Percentiles rank a stretch among this genome's conserved stretches.
phyloP scores from a whole-genome alignment of 108 stramenopile genomes.

The Cyclostephanos invisitatus region DNA sequence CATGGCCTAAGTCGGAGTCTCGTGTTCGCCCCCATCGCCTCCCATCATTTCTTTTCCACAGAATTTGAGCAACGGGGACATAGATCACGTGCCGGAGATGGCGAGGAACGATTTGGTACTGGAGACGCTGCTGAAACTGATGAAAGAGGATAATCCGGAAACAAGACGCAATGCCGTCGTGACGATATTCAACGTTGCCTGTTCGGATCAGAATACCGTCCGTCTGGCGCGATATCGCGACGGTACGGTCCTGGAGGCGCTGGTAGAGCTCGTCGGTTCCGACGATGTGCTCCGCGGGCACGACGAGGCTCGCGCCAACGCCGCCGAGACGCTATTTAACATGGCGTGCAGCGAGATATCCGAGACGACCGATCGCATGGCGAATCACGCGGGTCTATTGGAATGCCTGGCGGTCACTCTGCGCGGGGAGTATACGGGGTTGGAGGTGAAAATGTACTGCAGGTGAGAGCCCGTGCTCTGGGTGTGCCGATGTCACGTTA shows the following conservation, averaged over 20 bases:
- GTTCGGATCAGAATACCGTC: constrained; percentile 57
- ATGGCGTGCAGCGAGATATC: constrained; percentile 52
- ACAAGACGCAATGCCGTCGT: constrained; percentile 56
- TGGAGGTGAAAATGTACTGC: constrained; percentile 62
- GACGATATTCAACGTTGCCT: constrained; percentile 57
- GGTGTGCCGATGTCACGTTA: not conserved
- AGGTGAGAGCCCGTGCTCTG: not conserved
- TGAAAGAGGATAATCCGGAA: constrained; percentile 53
- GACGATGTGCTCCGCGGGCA: constrained; percentile 38
- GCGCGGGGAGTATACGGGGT: constrained; percentile 37
- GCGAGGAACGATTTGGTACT: constrained; percentile 52
- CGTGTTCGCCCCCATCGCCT: not conserved
- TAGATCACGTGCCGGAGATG: constrained; percentile 59
- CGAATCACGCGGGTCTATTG: constrained; percentile 51
- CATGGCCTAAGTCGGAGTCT: not conserved
- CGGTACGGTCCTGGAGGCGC: constrained; percentile 11
- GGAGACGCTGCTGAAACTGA: constrained; percentile 52
- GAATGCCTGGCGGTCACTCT: constrained; percentile 47
- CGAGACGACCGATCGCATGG: constrained; percentile 57
- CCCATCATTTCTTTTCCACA: not conserved
- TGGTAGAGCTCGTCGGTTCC: constrained; percentile 35
- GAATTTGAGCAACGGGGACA: constrained; percentile 57
- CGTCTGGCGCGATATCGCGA: constrained; percentile 25
- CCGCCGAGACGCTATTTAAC: constrained; percentile 61
- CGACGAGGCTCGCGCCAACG: constrained; percentile 57